Evolutionary conservation across 2,329 filamentous ascomycete genomes (phyloP).

Genomic region (Rhinocladiella similis): DNA sequence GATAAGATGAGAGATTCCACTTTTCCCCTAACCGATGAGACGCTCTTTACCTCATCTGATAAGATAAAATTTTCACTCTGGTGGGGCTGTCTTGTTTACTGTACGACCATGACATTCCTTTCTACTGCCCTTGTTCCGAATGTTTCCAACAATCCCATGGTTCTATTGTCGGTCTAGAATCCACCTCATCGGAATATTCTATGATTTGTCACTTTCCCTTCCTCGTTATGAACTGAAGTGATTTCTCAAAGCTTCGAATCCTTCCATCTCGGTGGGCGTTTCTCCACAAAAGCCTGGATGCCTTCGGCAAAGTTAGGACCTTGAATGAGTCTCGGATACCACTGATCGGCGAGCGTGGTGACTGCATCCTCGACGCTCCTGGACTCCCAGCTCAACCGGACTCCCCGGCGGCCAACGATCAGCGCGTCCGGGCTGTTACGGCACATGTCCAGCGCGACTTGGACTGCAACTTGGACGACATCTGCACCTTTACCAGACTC

Average conservation of each 20-base stretch:
- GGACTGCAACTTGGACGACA: slow-evolving; percentile 48
- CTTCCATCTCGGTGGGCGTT: slow-evolving; percentile 67
- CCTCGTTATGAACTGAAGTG: no score
- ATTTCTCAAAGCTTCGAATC: slow-evolving; percentile 42
- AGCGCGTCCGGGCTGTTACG: slow-evolving; percentile 72
- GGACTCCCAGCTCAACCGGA: slow-evolving; percentile 71
- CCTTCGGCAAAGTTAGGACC: slow-evolving; percentile 73
- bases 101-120: neutral
- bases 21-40: neutral
- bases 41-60: slow-evolving; percentile 3
- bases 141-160: neutral
- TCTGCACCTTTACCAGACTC: slow-evolving; percentile 13
- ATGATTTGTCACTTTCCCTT: slow-evolving; percentile 32
- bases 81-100: neutral
- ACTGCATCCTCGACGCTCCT: slow-evolving; percentile 66
- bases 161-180: no score
- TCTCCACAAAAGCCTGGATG: slow-evolving; percentile 73
- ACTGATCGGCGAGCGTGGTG: slow-evolving; percentile 63
- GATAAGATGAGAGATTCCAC: slow-evolving; percentile 8
- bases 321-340: slow-evolving; percentile 11
- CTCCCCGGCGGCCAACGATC: slow-evolving; percentile 67
- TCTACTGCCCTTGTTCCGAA: neutral
- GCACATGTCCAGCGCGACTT: slow-evolving; percentile 61
- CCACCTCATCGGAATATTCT: no score
- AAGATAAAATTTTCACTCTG: slow-evolving; percentile 3